These are phyloP conservation scores for Jamesozyma jinghongensis DNA, from an alignment of 805 yeast species.

Conservation along the genomic window DNA sequence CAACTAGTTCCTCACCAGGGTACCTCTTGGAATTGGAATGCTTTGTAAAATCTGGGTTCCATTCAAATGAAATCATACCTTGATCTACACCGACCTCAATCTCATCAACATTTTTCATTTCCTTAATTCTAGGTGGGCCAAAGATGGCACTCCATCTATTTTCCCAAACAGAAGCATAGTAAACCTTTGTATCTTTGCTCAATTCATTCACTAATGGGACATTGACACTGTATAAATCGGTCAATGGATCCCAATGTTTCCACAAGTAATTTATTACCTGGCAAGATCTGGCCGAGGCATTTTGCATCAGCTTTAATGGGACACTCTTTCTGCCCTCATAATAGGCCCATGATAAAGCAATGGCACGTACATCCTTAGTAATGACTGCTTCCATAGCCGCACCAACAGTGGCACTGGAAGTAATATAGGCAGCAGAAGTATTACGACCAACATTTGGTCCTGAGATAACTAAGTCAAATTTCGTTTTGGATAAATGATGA, in stretches of 20 bases:
- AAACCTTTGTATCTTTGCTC: slow-evolving; percentile 46
- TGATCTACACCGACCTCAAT: slow-evolving; percentile 41
- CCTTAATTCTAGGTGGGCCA: slow-evolving; percentile 17
- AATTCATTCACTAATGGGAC: slow-evolving; percentile 61
- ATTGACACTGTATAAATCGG: slow-evolving; percentile 75
- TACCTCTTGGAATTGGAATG: slow-evolving; percentile 22
- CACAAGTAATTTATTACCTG: slow-evolving; percentile 52
- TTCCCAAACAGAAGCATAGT: slow-evolving; percentile 69
- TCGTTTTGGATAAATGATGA: slow-evolving; percentile 48
- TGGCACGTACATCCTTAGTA: slow-evolving; percentile 48
- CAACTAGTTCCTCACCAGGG: slow-evolving; percentile 11
- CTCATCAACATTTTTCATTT: slow-evolving; percentile 22
- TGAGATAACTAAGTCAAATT: slow-evolving; percentile 75
- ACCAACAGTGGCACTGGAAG: slow-evolving; percentile 92
- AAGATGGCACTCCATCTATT: slow-evolving; percentile 74
- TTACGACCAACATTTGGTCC: slow-evolving; percentile 97
- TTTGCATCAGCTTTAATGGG: slow-evolving; percentile 37
- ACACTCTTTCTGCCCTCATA: slow-evolving; percentile 40
- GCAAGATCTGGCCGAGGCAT: slow-evolving; percentile 63
- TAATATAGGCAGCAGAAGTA: slow-evolving; percentile 76
- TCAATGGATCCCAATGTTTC: slow-evolving; percentile 45
- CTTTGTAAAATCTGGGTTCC: slow-evolving; percentile 76
- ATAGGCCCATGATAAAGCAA: slow-evolving; percentile 86
- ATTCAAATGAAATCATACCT: slow-evolving; percentile 46
- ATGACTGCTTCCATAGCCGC: slow-evolving; percentile 93